These are phyloP conservation scores for Colletotrichum magnum DNA, from an alignment of 2,329 filamentous ascomycete genomes.

Conservation along the genomic window DNA sequence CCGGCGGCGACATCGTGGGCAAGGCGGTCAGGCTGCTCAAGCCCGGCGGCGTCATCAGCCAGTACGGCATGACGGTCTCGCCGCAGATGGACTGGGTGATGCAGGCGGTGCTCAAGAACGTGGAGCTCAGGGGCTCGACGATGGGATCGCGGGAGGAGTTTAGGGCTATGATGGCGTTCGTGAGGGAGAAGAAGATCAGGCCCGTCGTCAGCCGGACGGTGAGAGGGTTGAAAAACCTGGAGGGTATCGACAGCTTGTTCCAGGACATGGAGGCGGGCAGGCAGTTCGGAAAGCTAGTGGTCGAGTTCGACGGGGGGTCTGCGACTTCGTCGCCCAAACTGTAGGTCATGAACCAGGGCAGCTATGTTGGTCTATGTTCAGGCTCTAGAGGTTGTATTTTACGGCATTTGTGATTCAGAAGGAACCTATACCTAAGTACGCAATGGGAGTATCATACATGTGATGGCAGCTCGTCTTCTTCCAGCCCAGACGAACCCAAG, in stretches of 20 bases:
- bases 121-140: conserved; percentile 87
- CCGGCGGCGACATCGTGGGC: conserved; percentile 86
- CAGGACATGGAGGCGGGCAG: conserved; percentile 87
- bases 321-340: conserved; percentile 57
- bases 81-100: conserved; percentile 92
- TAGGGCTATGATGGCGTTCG: conserved; percentile 89
- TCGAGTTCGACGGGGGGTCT: conserved; percentile 71
- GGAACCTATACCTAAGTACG: conserved; percentile 23
- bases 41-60: conserved; percentile 84
- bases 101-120: conserved; percentile 86
- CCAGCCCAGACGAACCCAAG: not conserved
- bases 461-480: conserved; percentile 4
- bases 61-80: conserved; percentile 91
- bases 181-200: conserved; percentile 78
- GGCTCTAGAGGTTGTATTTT: no score
- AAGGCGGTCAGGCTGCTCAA: conserved; percentile 79
- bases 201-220: conserved; percentile 84
- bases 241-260: conserved; percentile 86
- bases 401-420: conserved; percentile 10
- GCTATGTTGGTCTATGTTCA: no score
- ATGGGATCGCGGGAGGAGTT: conserved; percentile 96
- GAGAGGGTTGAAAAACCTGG: conserved; percentile 80
- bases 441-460: conserved; percentile 30
- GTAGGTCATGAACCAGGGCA: conserved; percentile 44
- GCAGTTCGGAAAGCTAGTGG: conserved; percentile 94